Base-by-base conservation (phyloP, 2,329 filamentous ascomycete species). In the Epicoccum nigrum region DNA sequence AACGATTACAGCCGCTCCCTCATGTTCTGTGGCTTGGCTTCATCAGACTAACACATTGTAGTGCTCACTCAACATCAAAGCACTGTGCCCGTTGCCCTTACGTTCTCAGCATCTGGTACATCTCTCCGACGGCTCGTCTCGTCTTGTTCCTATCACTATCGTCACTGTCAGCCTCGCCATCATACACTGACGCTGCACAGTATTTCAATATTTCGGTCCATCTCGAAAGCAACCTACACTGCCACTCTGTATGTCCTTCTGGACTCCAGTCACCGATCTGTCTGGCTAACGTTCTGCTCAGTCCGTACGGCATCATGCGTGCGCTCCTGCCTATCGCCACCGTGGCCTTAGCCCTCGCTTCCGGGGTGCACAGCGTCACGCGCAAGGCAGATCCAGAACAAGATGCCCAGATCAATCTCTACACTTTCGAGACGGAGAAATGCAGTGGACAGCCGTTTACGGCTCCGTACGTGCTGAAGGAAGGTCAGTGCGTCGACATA, bases 401-500 rank as follows among this genome's bases (percentile, higher is more conserved):
- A 12, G 43, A 52, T 15, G 49, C 49, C 7, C 32, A 42, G 27
- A 43, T 52, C 13, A 31, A 52, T 9, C 19, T 63, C 21, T 60
- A 54, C 20, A 20, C 45, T 27, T 70, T 62, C 49, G n/a, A 16
- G 30, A 52, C 34, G 13, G 23, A 47, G 8, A 38, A 55, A 37
- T 70, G 67, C 46, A 37, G 47, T 4, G 64, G 56, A 28, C 13
- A 50, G 7, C 56, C 64, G 5, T 23, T 51, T 2, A 48, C 39
- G 15, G 40, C 30, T 21, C 60, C 63, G 7, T 27, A 58, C 38
- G 62, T 68, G 35, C n/a, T 67, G 39, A 52, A 56, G 16, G 31
- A 32, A n/a, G 49, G 47, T 21, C 13, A 60, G 5, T 71, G 68
- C 44, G 38, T 46, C n/a, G 33, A 52, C 9, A 32, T 67, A 13